A percentile compares a stretch with the other conserved stretches of the same genome.
Evolutionary conservation across 169 alveolate genomes (phyloP).

Genomic region (Plasmodium ovale): DNA sequence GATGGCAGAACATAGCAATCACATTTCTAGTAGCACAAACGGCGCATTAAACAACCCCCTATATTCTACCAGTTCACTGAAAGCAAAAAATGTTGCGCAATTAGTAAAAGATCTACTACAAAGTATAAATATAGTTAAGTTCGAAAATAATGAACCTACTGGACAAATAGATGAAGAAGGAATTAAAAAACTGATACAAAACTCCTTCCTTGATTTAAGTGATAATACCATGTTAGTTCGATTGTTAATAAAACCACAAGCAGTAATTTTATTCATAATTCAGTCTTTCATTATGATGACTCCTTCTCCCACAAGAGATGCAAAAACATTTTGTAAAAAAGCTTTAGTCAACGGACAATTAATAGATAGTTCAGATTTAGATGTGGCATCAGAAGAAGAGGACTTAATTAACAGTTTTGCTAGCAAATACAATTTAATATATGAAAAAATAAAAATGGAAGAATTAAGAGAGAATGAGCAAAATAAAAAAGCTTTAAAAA

Average conservation of each 20-base stretch:
- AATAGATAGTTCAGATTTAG: slow-evolving; percentile 15
- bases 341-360: slow-evolving; percentile 40
- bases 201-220: slow-evolving; percentile 42
- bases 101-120: slow-evolving; percentile 46
- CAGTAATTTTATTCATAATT: slow-evolving; percentile 33
- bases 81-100: slow-evolving; percentile 30
- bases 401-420: slow-evolving; percentile 35
- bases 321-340: slow-evolving; percentile 52
- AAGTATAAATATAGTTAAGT: slow-evolving; percentile 28
- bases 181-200: slow-evolving; percentile 57
- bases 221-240: slow-evolving; percentile 57
- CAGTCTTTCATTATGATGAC: slow-evolving; percentile 69
- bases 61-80: slow-evolving; percentile 7
- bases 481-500: slow-evolving; percentile 28
- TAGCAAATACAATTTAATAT: slow-evolving; percentile 40
- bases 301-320: slow-evolving; percentile 63
- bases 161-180: slow-evolving; percentile 55
- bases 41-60: slow-evolving; percentile 12
- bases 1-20: background rate
- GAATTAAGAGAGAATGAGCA: slow-evolving; percentile 58
- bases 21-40: background rate
- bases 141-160: slow-evolving; percentile 70
- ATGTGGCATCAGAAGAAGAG: slow-evolving; percentile 38
- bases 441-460: slow-evolving; percentile 45
- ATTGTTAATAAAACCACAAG: slow-evolving; percentile 67